Evolutionary conservation across 192 early-diverging fungal species (phyloP).

Genomic region (Podila minutissima): DNA sequence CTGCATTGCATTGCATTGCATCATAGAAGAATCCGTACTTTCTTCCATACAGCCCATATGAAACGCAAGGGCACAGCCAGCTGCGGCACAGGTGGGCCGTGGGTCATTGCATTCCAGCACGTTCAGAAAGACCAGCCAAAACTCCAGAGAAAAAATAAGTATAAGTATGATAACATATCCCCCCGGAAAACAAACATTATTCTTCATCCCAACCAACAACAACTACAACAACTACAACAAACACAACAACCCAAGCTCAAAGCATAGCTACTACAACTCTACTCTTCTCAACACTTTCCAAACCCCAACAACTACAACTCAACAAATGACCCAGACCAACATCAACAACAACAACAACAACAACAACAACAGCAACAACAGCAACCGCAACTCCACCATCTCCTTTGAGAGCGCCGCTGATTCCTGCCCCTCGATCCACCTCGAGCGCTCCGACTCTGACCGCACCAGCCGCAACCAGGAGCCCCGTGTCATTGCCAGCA

Average conservation of each 20-base stretch:
- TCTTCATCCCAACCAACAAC: slow-evolving; percentile 4
- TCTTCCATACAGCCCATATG: too few relatives aligned
- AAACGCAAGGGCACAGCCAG: too few relatives aligned
- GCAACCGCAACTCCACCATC: neutral
- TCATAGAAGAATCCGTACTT: too few relatives aligned
- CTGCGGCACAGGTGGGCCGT: too few relatives aligned
- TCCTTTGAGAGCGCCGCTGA: neutral
- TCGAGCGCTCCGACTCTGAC: neutral
- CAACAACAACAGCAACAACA: too few relatives aligned
- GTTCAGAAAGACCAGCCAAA: too few relatives aligned
- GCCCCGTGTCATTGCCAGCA: neutral
- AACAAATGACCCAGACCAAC: neutral
- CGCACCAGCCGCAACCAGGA: neutral
- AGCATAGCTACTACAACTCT: neutral
- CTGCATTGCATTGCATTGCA: too few relatives aligned
- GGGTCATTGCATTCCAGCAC: too few relatives aligned
- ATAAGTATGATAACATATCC: too few relatives aligned
- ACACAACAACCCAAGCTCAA: neutral
- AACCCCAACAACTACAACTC: neutral
- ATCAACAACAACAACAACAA: neutral
- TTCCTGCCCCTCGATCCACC: neutral
- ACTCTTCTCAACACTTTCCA: neutral
- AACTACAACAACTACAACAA: slow-evolving; percentile 4
- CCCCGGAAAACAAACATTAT: too few relatives aligned
- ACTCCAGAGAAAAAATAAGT: too few relatives aligned